Evolutionary conservation across 176 grass and related monocot species (phyloP).

Genomic region (Tuctoria greenei): DNA sequence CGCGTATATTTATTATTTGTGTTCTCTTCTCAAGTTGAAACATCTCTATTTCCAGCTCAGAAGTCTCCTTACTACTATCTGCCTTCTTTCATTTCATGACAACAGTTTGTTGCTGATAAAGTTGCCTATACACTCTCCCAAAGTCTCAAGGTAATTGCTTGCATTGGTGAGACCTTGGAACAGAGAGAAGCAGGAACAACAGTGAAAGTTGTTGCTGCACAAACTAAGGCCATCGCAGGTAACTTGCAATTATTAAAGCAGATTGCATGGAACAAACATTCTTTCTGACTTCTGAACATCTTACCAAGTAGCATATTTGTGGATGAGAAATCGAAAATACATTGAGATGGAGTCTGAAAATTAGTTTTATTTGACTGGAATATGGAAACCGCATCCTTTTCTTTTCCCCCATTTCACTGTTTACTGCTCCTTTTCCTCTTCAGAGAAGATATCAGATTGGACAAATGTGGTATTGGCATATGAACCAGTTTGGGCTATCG

Average conservation of each 20-base stretch:
- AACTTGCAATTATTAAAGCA: slow-evolving; percentile 18
- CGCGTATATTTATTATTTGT: not conserved
- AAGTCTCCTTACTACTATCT: not conserved
- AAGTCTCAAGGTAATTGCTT: slow-evolving; percentile 90
- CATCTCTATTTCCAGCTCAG: not conserved
- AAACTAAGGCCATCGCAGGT: slow-evolving; percentile 82
- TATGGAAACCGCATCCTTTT: not conserved
- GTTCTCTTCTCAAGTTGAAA: not conserved
- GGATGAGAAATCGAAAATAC: not conserved
- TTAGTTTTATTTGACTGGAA: not conserved
- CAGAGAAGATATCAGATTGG: slow-evolving; percentile 72
- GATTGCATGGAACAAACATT: slow-evolving; percentile 3
- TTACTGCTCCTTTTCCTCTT: slow-evolving; percentile 17
- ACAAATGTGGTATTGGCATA: slow-evolving; percentile 81
- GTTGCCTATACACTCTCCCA: slow-evolving; percentile 78
- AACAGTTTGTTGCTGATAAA: slow-evolving; percentile 85
- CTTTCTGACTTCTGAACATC: not conserved
- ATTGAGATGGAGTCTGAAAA: slow-evolving; percentile 5
- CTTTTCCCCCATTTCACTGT: not conserved
- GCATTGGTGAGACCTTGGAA: slow-evolving; percentile 88
- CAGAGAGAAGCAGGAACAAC: slow-evolving; percentile 78
- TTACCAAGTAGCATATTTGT: not conserved
- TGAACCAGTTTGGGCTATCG: slow-evolving; percentile 97
- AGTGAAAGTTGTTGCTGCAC: slow-evolving; percentile 68
- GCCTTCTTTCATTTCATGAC: slow-evolving; percentile 21